Base-by-base conservation (phyloP, 495 filamentous ascomycete genomes). In the Lindgomyces ingoldianus region DNA sequence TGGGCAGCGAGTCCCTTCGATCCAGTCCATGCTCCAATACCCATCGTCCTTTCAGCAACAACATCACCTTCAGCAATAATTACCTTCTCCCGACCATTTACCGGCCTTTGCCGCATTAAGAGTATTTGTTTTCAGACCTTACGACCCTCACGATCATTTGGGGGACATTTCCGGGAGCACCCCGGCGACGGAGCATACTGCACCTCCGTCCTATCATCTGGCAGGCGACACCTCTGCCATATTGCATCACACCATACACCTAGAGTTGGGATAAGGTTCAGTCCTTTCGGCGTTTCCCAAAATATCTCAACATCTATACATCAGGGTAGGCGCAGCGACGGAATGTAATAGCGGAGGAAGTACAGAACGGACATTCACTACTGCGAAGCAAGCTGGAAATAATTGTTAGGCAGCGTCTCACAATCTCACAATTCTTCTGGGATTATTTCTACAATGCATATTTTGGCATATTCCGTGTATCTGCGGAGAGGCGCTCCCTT, bases 11-110 rank as follows among this genome's bases (percentile, higher is more conserved):
- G 60, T 65, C 0, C 66, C 62, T 16, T 70, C 67, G 63, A 72
- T 72, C 49, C 67, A 72, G 44, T 58, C 62, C 16, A 69, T 72
- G 63, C 62, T 72, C 1, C 11, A 27, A 29, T 26, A 45, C 21
- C 44, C 52, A n/a, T 33, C 49, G 18, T 44, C 47, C 53, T 39
- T 50, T n/a, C 11, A 39, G 21, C 27, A 55, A 36, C 50, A 26
- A 10, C 29, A 62, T 10, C 41, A 53, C 3, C 18, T 11, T 9
- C 51, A 49, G 36, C 36, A 44, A 18, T 54, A 41, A 49, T 49
- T 53, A 12, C 42, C 56, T 33, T 4, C 12, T 16, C 33, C 19
- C 9, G 19, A 54, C 16, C 50, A 54, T 39, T 6, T 6, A 6
- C 50, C 50, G 27, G 12, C 50, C 50, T 54, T 12, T 24, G 30